phyloP scores from a whole-genome alignment of 2,329 filamentous ascomycete genomes.

The Ceratocystis destructans region DNA sequence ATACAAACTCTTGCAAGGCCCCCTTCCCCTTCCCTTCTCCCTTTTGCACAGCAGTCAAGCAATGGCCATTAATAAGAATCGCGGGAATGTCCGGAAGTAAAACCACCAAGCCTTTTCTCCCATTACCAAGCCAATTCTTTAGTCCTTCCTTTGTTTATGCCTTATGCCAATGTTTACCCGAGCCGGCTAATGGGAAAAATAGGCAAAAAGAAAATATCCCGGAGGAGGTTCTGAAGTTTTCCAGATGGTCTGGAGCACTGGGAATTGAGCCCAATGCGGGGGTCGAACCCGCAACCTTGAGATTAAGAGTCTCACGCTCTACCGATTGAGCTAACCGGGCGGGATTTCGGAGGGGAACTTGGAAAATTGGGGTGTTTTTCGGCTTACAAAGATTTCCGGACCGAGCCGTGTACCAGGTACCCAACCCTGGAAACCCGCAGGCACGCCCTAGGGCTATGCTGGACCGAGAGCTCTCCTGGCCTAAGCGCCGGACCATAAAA shows the following conservation, averaged over 20 bases:
- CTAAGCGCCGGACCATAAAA: no score
- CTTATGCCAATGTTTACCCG: conserved; percentile 1
- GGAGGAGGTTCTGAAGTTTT: conserved; percentile 4
- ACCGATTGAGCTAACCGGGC: conserved; percentile 55
- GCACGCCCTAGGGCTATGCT: no score
- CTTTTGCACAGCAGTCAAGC: background rate
- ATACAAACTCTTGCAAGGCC: background rate
- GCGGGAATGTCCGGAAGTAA: background rate
- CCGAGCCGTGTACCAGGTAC: no score
- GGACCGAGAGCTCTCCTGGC: no score
- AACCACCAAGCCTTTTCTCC: no score
- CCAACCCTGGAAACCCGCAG: no score
- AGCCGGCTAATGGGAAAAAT: background rate
- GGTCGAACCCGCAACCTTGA: conserved; percentile 32
- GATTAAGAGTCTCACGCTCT: conserved; percentile 59
- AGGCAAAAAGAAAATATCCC: background rate
- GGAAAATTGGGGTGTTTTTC: no score
- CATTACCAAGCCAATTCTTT: background rate
- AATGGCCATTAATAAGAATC: background rate
- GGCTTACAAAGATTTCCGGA: no score
- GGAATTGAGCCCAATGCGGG: conserved; percentile 25
- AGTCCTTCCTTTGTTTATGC: background rate
- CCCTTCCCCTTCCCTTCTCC: background rate
- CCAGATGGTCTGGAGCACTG: conserved; percentile 19
- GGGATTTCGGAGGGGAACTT: no score